Base-by-base conservation (phyloP, 257 asterid genomes). In the Mentha longifolia region DNA sequence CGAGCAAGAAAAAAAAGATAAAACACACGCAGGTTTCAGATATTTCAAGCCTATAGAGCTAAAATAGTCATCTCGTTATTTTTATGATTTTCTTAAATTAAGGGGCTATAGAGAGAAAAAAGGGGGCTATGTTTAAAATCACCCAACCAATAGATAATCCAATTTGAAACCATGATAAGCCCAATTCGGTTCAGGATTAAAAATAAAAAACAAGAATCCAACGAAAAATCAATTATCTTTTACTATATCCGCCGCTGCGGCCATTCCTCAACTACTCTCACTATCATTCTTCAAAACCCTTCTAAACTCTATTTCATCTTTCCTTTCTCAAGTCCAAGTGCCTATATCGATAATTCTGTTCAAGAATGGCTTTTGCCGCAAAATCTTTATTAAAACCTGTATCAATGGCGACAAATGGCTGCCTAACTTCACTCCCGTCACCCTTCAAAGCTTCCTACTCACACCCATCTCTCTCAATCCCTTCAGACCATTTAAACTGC, bases 391-490 rank as follows among this genome's bases (percentile, higher is more conserved):
- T 79, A 60, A 87, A 87, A 64, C 74, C 93, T 20, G 16, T 79
- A 51, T 71, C 92, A 57, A 77, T 86, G 92, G 81, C 92, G 11
- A 68, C 93, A 20, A 88, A 80, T 37, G 78, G 78, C 61, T 87
- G 89, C 84, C 70, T 81, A 56, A 71, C 85, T 56, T 82, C 96
- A 37, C 72, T 76, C 9, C 83, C 95, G 9, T 78, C 92, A 13
- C 84, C 83, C 57, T 79, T 79, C 83, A 57, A 82, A 67, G 80
- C 83, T 74, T 76, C 89, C n/a, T 59, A 65, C 60, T 72, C 82
- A 11, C 69, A 74, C 68, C 78, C 81, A 2, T 55, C n/a, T 73
- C 62, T 82, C 46, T 58, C 86, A 14, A 50, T 85, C 68, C 83
- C 1, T 61, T 73, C 20, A 85, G 79, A 41, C 88, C 98, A 80